Percentiles rank a stretch among this genome's conserved stretches.
phyloP scores from a whole-genome alignment of 2,329 filamentous ascomycete species.

The Clarireedia homoeocarpa region DNA sequence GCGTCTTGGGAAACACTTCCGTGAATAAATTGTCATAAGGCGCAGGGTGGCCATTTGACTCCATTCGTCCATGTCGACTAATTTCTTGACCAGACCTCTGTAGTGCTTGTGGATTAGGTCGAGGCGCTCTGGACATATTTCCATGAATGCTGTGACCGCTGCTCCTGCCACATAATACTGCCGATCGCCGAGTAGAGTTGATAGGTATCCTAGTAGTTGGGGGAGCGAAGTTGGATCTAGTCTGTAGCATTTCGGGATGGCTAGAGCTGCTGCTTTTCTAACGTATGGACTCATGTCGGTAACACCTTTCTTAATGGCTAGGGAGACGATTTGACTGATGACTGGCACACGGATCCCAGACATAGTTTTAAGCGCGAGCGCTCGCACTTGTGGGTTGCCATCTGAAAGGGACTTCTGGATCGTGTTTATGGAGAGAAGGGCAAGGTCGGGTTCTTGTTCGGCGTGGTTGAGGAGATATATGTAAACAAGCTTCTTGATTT shows the following conservation, averaged over 20 bases:
- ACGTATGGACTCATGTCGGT: slow-evolving; percentile 94
- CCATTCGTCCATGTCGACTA: slow-evolving; percentile 99
- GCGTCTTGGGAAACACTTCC: slow-evolving; percentile 76
- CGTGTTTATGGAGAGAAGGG: slow-evolving; percentile 93
- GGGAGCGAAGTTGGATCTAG: slow-evolving; percentile 81
- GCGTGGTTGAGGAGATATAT: slow-evolving; percentile 97
- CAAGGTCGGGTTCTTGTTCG: slow-evolving; percentile 90
- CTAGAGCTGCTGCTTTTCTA: slow-evolving; percentile 82
- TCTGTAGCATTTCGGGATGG: slow-evolving; percentile 92
- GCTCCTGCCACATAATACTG: slow-evolving; percentile 97
- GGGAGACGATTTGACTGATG: slow-evolving; percentile 92
- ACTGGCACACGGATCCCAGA: slow-evolving; percentile 94
- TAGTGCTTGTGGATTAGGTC: slow-evolving; percentile 91
- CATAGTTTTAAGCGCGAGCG: slow-evolving; percentile 92
- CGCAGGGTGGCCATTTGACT: slow-evolving; percentile 77
- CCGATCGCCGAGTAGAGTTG: slow-evolving; percentile 73
- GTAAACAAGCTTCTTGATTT: slow-evolving; percentile 97
- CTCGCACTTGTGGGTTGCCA: slow-evolving; percentile 79
- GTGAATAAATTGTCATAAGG: slow-evolving; percentile 76
- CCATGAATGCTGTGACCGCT: slow-evolving; percentile 80
- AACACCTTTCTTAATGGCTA: slow-evolving; percentile 90
- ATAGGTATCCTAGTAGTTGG: slow-evolving; percentile 75
- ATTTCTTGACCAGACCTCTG: slow-evolving; percentile 72
- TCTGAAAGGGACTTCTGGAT: slow-evolving; percentile 97
- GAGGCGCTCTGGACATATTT: slow-evolving; percentile 79